A percentile compares a stretch with the other conserved stretches of the same genome.
phyloP scores from a whole-genome alignment of 768 basidiomycete species.

The Leccinum truebloodii region DNA sequence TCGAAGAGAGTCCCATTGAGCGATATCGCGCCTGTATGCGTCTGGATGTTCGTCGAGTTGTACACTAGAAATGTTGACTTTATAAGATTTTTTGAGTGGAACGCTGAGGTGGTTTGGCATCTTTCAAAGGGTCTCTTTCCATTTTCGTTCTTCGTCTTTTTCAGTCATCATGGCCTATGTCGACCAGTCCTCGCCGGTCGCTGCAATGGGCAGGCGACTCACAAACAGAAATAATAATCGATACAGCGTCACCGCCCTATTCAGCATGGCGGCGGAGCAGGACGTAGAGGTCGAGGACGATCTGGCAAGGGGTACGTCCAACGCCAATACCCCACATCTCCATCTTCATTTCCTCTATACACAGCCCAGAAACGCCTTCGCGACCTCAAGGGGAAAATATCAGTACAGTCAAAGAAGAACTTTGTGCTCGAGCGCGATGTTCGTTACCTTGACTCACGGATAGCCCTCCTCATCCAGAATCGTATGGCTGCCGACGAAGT shows the following conservation, averaged over 20 bases:
- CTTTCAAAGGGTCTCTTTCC: neutral
- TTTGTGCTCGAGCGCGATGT: constrained; percentile 99
- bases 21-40: constrained; percentile 78
- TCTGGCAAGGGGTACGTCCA: constrained; percentile 78
- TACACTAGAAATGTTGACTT: constrained; percentile 54
- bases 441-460: constrained; percentile 95
- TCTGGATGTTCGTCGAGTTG: constrained; percentile 79
- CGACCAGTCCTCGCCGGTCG: constrained; percentile 59
- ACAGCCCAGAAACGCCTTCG: constrained; percentile 95
- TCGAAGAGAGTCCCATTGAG: constrained; percentile 65
- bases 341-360: neutral
- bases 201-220: constrained; percentile 70
- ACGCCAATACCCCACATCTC: neutral
- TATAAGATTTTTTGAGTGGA: constrained; percentile 72
- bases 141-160: neutral
- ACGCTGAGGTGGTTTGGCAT: constrained; percentile 82
- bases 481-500: constrained; percentile 97
- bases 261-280: constrained; percentile 98
- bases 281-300: constrained; percentile 98
- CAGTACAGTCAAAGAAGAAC: constrained; percentile 99
- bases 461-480: constrained; percentile 97
- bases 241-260: constrained; percentile 93
- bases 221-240: constrained; percentile 95
- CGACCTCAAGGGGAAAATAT: constrained; percentile 95
- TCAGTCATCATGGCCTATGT: constrained; percentile 53